Conservation (phyloP, 2,329 filamentous ascomycete genomes). For the Conoideocrella luteorostrata region DNA sequence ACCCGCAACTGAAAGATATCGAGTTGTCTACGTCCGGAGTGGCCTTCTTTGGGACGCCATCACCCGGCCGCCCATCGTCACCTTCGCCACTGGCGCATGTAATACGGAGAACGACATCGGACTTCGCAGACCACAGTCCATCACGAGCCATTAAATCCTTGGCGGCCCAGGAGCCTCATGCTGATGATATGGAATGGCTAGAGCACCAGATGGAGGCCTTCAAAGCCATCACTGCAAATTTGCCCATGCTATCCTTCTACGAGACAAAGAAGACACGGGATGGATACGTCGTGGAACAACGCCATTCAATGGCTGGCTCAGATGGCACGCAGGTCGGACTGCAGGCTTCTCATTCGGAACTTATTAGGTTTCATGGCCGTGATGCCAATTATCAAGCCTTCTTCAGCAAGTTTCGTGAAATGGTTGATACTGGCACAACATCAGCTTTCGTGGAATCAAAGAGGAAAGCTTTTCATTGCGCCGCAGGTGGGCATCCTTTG, state of each 20-base stretch:
- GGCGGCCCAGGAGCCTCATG: slow-evolving; percentile 10
- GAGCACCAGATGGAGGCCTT: slow-evolving; percentile 21
- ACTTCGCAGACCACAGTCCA: slow-evolving; percentile 7
- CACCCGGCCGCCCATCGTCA: slow-evolving; percentile 16
- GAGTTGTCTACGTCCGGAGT: slow-evolving; percentile 21
- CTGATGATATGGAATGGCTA: slow-evolving; percentile 18
- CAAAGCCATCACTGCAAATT: slow-evolving; percentile 17
- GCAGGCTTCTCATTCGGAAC: slow-evolving; percentile 16
- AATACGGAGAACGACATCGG: slow-evolving; percentile 18
- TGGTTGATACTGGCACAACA: slow-evolving; percentile 12
- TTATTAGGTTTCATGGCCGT: slow-evolving; percentile 18
- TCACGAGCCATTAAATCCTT: not conserved
- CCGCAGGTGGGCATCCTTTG: slow-evolving; percentile 10
- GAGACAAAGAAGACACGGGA: slow-evolving; percentile 18
- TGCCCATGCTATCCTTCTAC: slow-evolving; percentile 19
- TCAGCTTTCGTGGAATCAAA: slow-evolving; percentile 15
- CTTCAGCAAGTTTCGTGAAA: slow-evolving; percentile 15
- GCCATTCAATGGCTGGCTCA: slow-evolving; percentile 18
- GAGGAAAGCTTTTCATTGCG: slow-evolving; percentile 13
- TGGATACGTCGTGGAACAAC: slow-evolving; percentile 19
- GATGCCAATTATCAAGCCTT: slow-evolving; percentile 19
- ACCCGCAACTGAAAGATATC: slow-evolving; percentile 15
- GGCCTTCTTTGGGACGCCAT: slow-evolving; percentile 20
- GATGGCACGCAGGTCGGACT: slow-evolving; percentile 18
- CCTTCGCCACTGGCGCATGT: slow-evolving; percentile 19